Conservation (phyloP, 345 rosid genomes). For the Pistacia atlantica region DNA sequence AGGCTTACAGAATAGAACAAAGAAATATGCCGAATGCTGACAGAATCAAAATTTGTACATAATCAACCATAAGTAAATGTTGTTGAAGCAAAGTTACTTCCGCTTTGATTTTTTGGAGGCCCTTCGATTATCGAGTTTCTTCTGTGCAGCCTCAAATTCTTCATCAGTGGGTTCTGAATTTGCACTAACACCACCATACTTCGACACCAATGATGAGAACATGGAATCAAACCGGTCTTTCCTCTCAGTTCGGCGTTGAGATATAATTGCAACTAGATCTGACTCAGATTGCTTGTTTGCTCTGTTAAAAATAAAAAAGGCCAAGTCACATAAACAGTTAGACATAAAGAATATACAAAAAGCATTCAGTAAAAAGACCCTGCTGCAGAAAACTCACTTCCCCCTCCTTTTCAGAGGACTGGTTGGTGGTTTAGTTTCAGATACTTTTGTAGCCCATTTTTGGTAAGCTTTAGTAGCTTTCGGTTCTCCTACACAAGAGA, state of each 20-base stretch:
- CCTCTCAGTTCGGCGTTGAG: slow-evolving; percentile 65
- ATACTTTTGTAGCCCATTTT: slow-evolving; percentile 79
- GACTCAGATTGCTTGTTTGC: slow-evolving; percentile 50
- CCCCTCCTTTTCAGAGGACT: slow-evolving; percentile 52
- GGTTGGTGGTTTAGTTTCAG: slow-evolving; percentile 70
- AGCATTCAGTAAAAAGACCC: neutral
- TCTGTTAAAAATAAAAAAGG: slow-evolving; percentile 32
- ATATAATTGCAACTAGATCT: slow-evolving; percentile 61
- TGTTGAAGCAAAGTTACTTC: slow-evolving; percentile 30
- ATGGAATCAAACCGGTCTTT: slow-evolving; percentile 76
- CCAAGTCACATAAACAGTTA: neutral
- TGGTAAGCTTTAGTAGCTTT: slow-evolving; percentile 73
- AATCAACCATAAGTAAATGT: neutral
- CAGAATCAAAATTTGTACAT: slow-evolving; percentile 23
- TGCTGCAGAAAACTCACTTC: slow-evolving; percentile 49
- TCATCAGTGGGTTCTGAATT: slow-evolving; percentile 76
- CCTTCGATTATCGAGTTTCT: slow-evolving; percentile 56
- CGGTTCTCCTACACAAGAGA: slow-evolving; percentile 53
- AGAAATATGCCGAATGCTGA: slow-evolving; percentile 5
- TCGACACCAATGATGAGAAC: slow-evolving; percentile 76
- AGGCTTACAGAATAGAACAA: neutral
- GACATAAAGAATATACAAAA: neutral
- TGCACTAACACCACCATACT: slow-evolving; percentile 56
- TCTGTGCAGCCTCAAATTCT: slow-evolving; percentile 89
- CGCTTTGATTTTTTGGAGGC: slow-evolving; percentile 47